Conservation (phyloP, 2,329 filamentous ascomycete species). For the Penicillium sp. region DNA sequence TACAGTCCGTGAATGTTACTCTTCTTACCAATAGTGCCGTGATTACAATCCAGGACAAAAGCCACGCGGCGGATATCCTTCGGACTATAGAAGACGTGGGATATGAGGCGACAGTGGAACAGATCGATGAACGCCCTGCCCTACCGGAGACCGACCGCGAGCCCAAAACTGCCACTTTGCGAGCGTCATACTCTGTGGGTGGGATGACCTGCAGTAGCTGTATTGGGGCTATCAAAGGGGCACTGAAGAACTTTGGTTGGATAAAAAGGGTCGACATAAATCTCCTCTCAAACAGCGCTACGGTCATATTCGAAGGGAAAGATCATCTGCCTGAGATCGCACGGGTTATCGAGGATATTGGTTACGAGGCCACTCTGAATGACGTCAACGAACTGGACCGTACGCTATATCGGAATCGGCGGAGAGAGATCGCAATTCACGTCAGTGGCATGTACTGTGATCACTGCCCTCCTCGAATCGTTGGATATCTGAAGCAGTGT, state of each 20-base stretch:
- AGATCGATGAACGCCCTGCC: neutral
- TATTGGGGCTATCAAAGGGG: constrained; percentile 45
- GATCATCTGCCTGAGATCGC: constrained; percentile 43
- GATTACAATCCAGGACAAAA: constrained; percentile 10
- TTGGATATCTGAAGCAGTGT: constrained; percentile 35
- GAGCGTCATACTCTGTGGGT: constrained; percentile 6
- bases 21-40: constrained; percentile 10
- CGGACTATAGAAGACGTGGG: neutral
- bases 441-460: constrained; percentile 69
- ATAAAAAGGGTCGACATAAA: constrained; percentile 48
- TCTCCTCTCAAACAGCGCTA: constrained; percentile 47
- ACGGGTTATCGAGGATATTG: constrained; percentile 52
- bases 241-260: constrained; percentile 43
- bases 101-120: neutral
- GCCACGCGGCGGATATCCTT: neutral
- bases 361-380: constrained; percentile 50
- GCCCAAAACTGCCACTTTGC: constrained; percentile 2
- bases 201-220: constrained; percentile 57
- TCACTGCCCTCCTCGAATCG: constrained; percentile 57
- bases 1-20: constrained; percentile 7
- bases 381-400: neutral
- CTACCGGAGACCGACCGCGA: neutral
- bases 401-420: constrained; percentile 9
- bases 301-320: constrained; percentile 45
- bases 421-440: constrained; percentile 58